These are phyloP conservation scores for Solanum chacoense DNA, from an alignment of 305 asterid species.

Conservation along the genomic window DNA sequence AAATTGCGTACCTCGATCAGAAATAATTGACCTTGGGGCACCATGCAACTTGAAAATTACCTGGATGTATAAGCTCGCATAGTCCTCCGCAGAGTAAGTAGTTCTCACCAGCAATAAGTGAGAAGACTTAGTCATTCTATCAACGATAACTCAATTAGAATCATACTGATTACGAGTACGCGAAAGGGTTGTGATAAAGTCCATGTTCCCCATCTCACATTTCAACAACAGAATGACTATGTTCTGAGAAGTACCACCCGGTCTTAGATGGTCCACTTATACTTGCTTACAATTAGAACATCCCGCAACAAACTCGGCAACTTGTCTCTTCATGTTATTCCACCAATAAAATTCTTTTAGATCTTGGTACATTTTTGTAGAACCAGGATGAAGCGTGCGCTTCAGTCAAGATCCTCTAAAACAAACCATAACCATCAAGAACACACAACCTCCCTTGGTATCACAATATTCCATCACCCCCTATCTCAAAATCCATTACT, in stretches of 20 bases:
- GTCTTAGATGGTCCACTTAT: neutral
- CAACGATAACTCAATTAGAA: neutral
- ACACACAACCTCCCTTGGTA: neutral
- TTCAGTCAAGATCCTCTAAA: neutral
- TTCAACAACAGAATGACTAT: neutral
- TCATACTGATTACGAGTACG: neutral
- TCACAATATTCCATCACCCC: neutral
- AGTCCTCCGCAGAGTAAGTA: neutral
- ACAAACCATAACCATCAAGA: neutral
- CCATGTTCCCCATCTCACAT: neutral
- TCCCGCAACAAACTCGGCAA: neutral
- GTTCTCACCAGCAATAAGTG: neutral
- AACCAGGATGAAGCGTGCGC: neutral
- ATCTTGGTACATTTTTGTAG: neutral
- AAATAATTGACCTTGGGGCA: neutral
- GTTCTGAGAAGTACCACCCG: neutral
- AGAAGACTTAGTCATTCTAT: neutral
- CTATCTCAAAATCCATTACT: neutral
- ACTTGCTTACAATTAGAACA: neutral
- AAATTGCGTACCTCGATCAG: accelerated
- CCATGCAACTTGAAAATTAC: neutral
- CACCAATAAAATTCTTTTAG: neutral
- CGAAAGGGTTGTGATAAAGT: neutral
- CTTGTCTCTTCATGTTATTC: neutral
- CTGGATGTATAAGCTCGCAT: neutral